Conservation (phyloP, 208 protist genomes). For the Novymonas esmeraldas region DNA sequence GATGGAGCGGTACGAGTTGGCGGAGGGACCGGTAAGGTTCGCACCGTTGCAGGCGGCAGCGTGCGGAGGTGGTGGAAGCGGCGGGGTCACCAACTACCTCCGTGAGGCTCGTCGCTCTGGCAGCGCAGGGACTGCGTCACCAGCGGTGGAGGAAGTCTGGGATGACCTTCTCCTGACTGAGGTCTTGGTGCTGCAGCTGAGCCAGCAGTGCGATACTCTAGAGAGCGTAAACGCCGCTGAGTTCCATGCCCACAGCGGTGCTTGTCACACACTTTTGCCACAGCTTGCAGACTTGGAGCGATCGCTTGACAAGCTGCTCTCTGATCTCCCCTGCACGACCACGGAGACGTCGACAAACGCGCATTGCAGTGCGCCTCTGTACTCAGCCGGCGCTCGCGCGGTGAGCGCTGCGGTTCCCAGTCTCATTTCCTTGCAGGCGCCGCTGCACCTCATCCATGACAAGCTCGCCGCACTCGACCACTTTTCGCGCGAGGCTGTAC, state of each 20-base stretch:
- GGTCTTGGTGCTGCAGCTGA: background rate
- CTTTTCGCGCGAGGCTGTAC: slow-evolving; percentile 1
- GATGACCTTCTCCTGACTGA: slow-evolving; percentile 1
- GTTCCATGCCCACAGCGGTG: too few species aligned
- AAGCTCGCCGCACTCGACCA: background rate
- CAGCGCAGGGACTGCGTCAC: background rate
- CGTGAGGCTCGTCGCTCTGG: background rate
- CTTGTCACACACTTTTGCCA: background rate
- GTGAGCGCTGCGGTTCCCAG: background rate
- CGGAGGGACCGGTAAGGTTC: background rate
- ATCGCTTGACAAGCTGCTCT: slow-evolving; percentile 24
- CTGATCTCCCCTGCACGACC: slow-evolving; percentile 7
- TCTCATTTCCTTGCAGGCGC: background rate
- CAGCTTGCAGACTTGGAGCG: slow-evolving; percentile 15
- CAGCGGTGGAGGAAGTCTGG: background rate
- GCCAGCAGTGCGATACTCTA: background rate
- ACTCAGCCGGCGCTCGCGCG: background rate
- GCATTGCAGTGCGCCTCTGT: background rate
- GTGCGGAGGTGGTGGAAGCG: background rate
- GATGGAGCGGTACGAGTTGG: slow-evolving; percentile 10
- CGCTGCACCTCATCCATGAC: background rate
- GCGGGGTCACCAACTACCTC: background rate
- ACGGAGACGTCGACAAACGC: background rate
- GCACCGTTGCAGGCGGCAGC: background rate
- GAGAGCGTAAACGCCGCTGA: background rate